These are phyloP conservation scores for Rhynchosporium agropyri DNA, from an alignment of 2,329 filamentous ascomycete genomes.

Conservation along the genomic window DNA sequence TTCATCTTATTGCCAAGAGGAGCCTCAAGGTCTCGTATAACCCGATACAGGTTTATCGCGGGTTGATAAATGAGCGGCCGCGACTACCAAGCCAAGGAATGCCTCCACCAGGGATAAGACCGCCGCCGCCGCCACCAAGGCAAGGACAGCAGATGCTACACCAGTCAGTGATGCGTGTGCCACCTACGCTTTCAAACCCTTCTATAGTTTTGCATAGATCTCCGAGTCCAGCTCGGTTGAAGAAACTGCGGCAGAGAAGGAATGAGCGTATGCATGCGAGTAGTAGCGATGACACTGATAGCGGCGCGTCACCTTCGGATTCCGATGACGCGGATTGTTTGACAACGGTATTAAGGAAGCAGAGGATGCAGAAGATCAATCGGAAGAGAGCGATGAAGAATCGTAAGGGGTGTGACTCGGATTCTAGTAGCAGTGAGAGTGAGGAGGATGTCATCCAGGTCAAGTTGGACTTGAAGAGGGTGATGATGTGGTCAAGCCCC, in stretches of 20 bases:
- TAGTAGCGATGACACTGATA: slow-evolving; percentile 17
- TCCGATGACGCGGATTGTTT: slow-evolving; percentile 22
- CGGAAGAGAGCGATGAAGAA: slow-evolving; percentile 9
- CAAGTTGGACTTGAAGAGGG: slow-evolving; percentile 27
- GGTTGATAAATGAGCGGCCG: slow-evolving; percentile 21
- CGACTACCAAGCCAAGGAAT: neutral
- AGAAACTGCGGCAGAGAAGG: neutral
- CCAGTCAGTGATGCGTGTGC: no score
- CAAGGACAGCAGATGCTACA: no score
- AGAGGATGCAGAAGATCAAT: neutral
- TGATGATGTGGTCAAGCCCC: slow-evolving; percentile 30
- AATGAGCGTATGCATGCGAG: slow-evolving; percentile 5
- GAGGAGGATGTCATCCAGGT: slow-evolving; percentile 26
- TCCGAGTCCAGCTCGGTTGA: neutral
- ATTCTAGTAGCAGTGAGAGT: slow-evolving; percentile 6
- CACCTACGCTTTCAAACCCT: neutral
- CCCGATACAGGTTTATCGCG: slow-evolving; percentile 24
- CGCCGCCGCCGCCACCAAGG: no score
- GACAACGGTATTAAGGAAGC: slow-evolving; percentile 20
- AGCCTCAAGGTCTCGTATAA: slow-evolving; percentile 21
- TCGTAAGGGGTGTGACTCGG: neutral
- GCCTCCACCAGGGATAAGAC: no score
- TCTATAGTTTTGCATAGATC: neutral
- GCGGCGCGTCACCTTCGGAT: slow-evolving; percentile 8
- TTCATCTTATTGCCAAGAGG: slow-evolving; percentile 33